A percentile compares a stretch with the other conserved stretches of the same genome.
Conservation (phyloP, 129 eudicot genomes). For the Centaurea solstitialis region DNA sequence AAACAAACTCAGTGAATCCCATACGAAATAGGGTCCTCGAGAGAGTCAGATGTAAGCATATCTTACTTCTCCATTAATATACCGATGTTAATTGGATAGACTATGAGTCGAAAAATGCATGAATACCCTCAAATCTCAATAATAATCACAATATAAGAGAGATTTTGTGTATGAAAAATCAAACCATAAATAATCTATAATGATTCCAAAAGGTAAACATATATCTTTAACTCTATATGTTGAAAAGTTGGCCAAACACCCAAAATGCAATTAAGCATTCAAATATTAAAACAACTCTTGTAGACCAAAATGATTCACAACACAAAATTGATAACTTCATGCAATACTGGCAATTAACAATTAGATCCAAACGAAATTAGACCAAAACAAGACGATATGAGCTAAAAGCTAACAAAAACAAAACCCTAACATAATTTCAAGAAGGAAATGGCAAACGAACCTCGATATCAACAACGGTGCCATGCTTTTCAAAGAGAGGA, state of each 20-base stretch:
- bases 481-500: slow-evolving; percentile 69
- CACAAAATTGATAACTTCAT: too few species aligned
- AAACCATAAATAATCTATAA: background rate
- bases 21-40: background rate
- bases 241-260: slow-evolving; percentile 11
- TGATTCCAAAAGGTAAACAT: background rate
- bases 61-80: too few species aligned
- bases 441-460: slow-evolving; percentile 36
- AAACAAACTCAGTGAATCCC: background rate
- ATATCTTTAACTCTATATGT: background rate
- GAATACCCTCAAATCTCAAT: background rate
- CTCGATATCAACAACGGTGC: slow-evolving; percentile 83
- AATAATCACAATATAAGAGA: background rate
- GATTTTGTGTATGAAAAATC: background rate
- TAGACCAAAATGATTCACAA: background rate
- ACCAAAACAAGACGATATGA: background rate
- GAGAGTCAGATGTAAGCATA: background rate
- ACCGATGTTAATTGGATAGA: background rate
- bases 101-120: background rate
- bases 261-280: background rate
- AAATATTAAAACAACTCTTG: background rate
- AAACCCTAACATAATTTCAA: background rate
- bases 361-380: too few species aligned
- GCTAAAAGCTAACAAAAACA: background rate
- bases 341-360: too few species aligned